These are phyloP conservation scores for Rubia yunnanensis DNA, from an alignment of 257 asterid genomes.

Conservation along the genomic window DNA sequence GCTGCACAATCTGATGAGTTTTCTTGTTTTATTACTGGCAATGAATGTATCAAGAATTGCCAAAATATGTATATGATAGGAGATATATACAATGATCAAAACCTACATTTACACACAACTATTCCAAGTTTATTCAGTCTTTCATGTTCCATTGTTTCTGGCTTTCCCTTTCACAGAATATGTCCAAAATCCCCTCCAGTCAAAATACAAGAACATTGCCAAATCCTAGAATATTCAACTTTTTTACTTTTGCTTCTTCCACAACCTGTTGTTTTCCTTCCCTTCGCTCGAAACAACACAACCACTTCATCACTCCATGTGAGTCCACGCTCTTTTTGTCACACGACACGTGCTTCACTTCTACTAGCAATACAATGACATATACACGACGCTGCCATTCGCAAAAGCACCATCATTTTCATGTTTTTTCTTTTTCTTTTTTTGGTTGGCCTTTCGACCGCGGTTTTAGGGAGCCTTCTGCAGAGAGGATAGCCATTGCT, in stretches of 20 bases:
- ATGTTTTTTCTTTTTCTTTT: not conserved
- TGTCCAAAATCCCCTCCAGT: not conserved
- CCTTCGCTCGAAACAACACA: conserved; percentile 8
- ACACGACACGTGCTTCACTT: not conserved
- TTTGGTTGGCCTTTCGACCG: not conserved
- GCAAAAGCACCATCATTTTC: not conserved
- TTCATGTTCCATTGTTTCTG: not conserved
- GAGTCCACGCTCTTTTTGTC: conserved; percentile 2
- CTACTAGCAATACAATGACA: conserved; percentile 6
- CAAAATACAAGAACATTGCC: conserved; percentile 1
- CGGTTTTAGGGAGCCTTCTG: conserved; percentile 17
- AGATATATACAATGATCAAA: conserved; percentile 17
- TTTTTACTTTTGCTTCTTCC: not conserved
- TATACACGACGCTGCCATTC: not conserved
- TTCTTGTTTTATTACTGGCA: not conserved
- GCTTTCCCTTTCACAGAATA: conserved; percentile 2
- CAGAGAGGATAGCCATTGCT: conserved; percentile 39
- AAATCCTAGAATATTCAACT: not conserved
- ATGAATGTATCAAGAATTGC: conserved; percentile 1
- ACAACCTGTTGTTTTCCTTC: not conserved
- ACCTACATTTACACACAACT: not conserved
- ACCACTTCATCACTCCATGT: conserved; percentile 1
- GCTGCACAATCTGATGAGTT: not conserved
- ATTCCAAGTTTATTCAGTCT: conserved; percentile 1
- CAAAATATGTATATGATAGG: conserved; percentile 13